Base-by-base conservation (phyloP, 2,329 filamentous ascomycete species). In the Penicillium glabrum region DNA sequence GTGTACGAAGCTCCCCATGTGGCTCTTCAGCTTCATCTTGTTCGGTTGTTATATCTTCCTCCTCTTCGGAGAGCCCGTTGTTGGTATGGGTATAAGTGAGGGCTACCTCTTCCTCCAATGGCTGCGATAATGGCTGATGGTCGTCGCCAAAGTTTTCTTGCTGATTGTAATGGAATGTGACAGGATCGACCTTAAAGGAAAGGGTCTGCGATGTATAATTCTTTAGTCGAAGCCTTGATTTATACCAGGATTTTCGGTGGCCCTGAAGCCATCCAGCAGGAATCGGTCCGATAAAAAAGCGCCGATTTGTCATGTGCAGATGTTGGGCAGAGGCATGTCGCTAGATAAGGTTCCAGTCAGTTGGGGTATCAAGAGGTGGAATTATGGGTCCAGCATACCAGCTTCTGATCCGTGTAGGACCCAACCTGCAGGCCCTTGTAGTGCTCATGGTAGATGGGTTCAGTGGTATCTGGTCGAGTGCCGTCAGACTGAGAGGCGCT, bases 201-300 rank as follows among this genome's bases (percentile, higher is more conserved):
- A 80, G 76, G 6, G 75, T 68, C 31, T 73, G 68, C 1, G 79
- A 80, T 3, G 78, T 77, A 61, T 81, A 81, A 46, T 80, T 76
- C 51, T 68, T 76, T 39, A 79, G 66, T 29, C 69, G 72, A 1
- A 80, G 58, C 46, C 77, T 71, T 39, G 71, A 67, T 58, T 77
- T 82, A 72, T 86, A 87, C 86, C 86, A 88, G 56, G 83, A 80
- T 64, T 85, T 85, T 51, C 84, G 79, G 69, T 87, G 83, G 58
- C 80, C 83, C 63, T 83, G 83, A 53, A 87, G 77, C 86, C 86
- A 88, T 55, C 83, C 84, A 64, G 85, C 82, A 45, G 86, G 86
- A 35, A 88, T 84, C 35, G 86, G 86, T 1, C 86, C 86, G 57
- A 88, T 85, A 72, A 88, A 88, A 72, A 82, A 83, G 53, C 86